A percentile compares a stretch with the other conserved stretches of the same genome.
phyloP scores from a whole-genome alignment of 306 rosid genomes.

The Prunus armeniaca region DNA sequence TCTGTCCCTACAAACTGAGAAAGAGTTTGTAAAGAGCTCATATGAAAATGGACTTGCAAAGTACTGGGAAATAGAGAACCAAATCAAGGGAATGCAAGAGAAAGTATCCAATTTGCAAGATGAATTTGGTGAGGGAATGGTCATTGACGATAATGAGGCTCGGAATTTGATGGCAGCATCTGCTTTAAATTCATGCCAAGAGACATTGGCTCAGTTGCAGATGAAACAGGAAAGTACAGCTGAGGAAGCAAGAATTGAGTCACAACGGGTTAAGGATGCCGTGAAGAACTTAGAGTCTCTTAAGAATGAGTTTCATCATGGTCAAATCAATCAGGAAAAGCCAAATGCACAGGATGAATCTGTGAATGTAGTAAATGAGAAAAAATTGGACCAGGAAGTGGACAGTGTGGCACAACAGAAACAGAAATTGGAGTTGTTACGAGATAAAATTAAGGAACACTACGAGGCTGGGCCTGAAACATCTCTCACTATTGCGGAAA shows the following conservation, averaged over 20 bases:
- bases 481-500: constrained; percentile 59
- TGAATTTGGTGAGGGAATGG: constrained; percentile 74
- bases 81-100: constrained; percentile 69
- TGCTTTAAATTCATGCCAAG: constrained; percentile 81
- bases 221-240: constrained; percentile 58
- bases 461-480: constrained; percentile 38
- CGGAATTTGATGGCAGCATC: constrained; percentile 84
- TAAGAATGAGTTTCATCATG: constrained; percentile 42
- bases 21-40: constrained; percentile 81
- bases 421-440: constrained; percentile 42
- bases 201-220: constrained; percentile 53
- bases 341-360: constrained; percentile 24
- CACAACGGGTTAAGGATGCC: constrained; percentile 48
- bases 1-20: constrained; percentile 77
- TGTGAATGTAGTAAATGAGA: constrained; percentile 6
- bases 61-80: constrained; percentile 75
- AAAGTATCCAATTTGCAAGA: constrained; percentile 69
- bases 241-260: constrained; percentile 60
- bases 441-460: constrained; percentile 53
- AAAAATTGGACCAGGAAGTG: constrained; percentile 28
- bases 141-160: constrained; percentile 79
- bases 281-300: constrained; percentile 54
- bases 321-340: constrained; percentile 21
- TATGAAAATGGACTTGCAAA: constrained; percentile 57
- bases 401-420: constrained; percentile 29